phyloP scores from a whole-genome alignment of 768 basidiomycete genomes.

The Auricularia sp. region DNA sequence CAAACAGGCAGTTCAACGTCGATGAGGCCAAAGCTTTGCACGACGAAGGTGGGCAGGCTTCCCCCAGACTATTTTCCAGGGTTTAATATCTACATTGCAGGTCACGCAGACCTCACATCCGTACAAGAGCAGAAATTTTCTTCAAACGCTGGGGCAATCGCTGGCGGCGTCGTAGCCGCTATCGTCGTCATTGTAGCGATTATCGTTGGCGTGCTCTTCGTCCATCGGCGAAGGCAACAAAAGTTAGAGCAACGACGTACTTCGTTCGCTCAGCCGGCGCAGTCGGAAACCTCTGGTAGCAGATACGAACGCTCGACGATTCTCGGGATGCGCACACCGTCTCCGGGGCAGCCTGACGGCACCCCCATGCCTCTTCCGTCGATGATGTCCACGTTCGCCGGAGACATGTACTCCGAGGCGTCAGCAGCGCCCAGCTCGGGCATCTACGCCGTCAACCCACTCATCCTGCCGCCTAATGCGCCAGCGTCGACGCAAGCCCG shows the following conservation, averaged over 20 bases:
- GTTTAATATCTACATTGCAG: background rate
- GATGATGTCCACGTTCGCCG: no score
- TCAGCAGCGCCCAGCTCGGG: background rate
- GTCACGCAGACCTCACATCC: background rate
- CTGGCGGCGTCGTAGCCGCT: slow-evolving; percentile 53
- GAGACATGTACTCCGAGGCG: background rate
- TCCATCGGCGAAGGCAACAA: slow-evolving; percentile 16
- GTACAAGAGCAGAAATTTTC: slow-evolving; percentile 1
- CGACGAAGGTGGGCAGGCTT: no score
- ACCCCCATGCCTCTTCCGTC: no score
- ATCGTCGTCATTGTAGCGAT: slow-evolving; percentile 37
- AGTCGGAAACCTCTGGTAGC: background rate
- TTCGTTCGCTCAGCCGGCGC: background rate
- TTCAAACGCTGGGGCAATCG: slow-evolving; percentile 45
- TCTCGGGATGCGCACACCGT: no score
- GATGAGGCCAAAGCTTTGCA: no score
- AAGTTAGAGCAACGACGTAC: background rate
- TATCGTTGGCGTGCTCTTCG: slow-evolving; percentile 29
- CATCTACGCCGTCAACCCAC: background rate
- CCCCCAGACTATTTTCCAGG: no score
- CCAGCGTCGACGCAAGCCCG: background rate
- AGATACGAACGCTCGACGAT: no score
- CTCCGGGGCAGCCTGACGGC: no score
- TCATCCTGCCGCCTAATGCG: background rate
- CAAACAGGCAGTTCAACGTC: no score